Base-by-base conservation (phyloP, 257 asterid genomes). In the Penstemon barbatus region DNA sequence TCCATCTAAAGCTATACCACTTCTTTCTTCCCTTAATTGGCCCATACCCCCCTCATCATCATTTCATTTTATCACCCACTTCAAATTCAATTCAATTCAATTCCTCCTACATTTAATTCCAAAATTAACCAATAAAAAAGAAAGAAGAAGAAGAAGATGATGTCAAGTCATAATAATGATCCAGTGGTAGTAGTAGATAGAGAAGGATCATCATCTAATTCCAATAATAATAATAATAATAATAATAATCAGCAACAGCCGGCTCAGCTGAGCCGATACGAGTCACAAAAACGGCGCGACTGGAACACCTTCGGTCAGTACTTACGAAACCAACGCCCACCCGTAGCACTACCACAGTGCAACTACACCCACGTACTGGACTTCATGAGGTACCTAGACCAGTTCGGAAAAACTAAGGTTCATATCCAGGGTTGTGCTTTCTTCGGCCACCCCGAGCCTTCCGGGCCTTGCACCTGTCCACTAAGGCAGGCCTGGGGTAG, bases 281-380 rank as follows among this genome's bases (percentile, higher is more conserved):
- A 87, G 77, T 86, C 98, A 0, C 98, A 91, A 8, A 91, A 89
- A 45, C 89, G 94, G 7, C 91, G 98, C 10, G 98, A 91, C 68
- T 91, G 98, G 98, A 89, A 87, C 81, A 89, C 96, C 45, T 91
- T 89, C 62, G 94, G 96, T 0, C 98, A 91, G 73, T 91, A 91
- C 69, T 66, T 91, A 9, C 68, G 84, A 57, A 91, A 91, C 75
- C 96, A 89, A 49, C 85, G 91, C 69, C 98, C 98, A 0, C 88
- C 87, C 38, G 82, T 89, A 19, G 81, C 74, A n/a, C 66, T 89
- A 50, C 65, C 91, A 0, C 84, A 80, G 72, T 91, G 98, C 85
- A 89, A 78, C 79, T 85, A 81, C 67, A 79, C 72, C 44, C 96
- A 91, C n/a, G 96, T 91, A 13, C 59, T 91, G 0, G 96, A 89